Evolutionary conservation across 139 green algal species (phyloP).

Genomic region (Astrephomene gubernaculifera): DNA sequence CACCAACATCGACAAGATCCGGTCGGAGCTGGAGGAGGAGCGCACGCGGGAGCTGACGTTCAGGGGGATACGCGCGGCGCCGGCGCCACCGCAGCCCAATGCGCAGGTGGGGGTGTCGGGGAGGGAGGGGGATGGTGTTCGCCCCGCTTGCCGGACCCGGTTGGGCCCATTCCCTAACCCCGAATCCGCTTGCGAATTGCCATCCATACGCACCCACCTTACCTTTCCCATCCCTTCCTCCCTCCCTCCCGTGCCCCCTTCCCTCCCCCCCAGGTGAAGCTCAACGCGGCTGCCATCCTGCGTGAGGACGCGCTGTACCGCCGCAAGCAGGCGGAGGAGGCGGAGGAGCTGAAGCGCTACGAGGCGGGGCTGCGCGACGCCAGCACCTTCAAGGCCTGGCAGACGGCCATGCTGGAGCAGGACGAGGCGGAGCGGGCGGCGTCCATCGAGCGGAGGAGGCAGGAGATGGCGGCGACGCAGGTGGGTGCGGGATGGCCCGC

Average conservation of each 20-base stretch:
- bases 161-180: too few species aligned
- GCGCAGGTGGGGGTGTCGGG: constrained; percentile 45
- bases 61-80: constrained; percentile 49
- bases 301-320: constrained; percentile 83
- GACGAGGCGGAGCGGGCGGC: constrained; percentile 62
- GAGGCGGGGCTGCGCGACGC: constrained; percentile 78
- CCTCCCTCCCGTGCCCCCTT: too few species aligned
- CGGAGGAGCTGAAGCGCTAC: constrained; percentile 69
- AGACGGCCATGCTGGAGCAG: constrained; percentile 53
- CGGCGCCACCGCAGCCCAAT: constrained; percentile 54
- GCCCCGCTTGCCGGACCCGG: too few species aligned
- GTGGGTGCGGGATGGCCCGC: too few species aligned
- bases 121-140: too few species aligned
- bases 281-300: constrained; percentile 84
- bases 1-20: constrained; percentile 70
- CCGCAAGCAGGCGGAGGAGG: constrained; percentile 79
- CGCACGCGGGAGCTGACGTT: constrained; percentile 57
- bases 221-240: background rate
- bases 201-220: too few species aligned
- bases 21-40: constrained; percentile 70
- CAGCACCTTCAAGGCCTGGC: constrained; percentile 67
- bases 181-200: too few species aligned
- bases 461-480: constrained; percentile 65
- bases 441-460: constrained; percentile 62
- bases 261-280: constrained; percentile 61